Conservation (phyloP, 306 rosid genomes). For the Mimosa pudica region DNA sequence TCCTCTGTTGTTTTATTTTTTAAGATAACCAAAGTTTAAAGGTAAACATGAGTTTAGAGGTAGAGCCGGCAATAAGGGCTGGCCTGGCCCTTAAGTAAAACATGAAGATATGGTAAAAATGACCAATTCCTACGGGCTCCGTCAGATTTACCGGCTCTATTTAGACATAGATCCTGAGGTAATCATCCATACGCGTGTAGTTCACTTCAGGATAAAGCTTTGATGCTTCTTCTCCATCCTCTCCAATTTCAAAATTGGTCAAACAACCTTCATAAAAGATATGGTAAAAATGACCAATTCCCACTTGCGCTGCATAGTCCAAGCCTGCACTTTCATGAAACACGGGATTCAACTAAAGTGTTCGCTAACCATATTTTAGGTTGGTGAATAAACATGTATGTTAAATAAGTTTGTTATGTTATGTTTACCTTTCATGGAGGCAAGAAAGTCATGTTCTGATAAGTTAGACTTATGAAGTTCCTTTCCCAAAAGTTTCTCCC, state of each 20-base stretch:
- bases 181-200: conserved; percentile 73
- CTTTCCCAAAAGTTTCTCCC: conserved; percentile 70
- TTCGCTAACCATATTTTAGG: background rate
- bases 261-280: conserved; percentile 74
- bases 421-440: conserved; percentile 62
- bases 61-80: no score
- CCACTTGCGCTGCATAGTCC: conserved; percentile 61
- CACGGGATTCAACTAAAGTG: background rate
- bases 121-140: no score
- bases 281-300: conserved; percentile 67
- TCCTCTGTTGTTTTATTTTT: background rate
- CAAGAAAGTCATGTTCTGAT: conserved; percentile 57
- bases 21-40: background rate
- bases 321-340: conserved; percentile 36
- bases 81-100: no score
- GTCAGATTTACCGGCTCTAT: no score
- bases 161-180: conserved; percentile 48
- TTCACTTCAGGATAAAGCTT: conserved; percentile 77
- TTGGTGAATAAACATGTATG: background rate
- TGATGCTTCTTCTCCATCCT: conserved; percentile 78
- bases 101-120: no score
- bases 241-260: conserved; percentile 77
- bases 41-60: background rate
- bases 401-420: no score
- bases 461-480: conserved; percentile 49